Percentiles rank a stretch among this genome's conserved stretches.
Conservation (phyloP, 441 rosid species). For the Gossypium trilobum region DNA sequence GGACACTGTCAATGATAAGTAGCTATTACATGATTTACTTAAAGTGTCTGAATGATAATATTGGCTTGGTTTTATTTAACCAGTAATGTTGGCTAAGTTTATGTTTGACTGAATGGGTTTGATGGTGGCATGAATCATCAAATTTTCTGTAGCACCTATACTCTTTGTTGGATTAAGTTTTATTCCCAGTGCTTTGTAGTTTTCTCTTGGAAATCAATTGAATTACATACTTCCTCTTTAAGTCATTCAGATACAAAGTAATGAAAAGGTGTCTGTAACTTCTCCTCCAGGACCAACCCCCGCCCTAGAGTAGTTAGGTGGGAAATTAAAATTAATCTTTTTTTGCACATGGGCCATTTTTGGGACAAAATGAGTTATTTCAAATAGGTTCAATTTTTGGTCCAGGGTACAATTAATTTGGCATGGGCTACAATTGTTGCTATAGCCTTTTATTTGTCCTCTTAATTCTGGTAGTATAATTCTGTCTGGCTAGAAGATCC, state of each 20-base stretch:
- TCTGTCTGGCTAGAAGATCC: not conserved
- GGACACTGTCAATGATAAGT: not conserved
- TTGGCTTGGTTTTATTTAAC: not conserved
- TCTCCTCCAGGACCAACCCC: no score
- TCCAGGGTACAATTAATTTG: no score
- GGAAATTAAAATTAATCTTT: no score
- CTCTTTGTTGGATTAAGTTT: not conserved
- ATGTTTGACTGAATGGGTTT: not conserved
- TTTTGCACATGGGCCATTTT: no score
- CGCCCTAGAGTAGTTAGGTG: no score
- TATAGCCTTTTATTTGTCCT: not conserved
- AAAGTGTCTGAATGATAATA: not conserved
- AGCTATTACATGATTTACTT: not conserved
- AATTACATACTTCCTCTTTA: not conserved
- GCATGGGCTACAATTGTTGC: no score
- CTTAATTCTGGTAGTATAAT: not conserved
- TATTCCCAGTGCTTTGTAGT: not conserved
- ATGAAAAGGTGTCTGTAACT: no score
- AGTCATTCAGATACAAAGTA: no score
- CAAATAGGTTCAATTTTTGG: not conserved
- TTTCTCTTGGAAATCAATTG: not conserved
- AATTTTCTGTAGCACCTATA: not conserved
- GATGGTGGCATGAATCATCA: not conserved
- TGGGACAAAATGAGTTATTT: no score
- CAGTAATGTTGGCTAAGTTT: not conserved